These are phyloP conservation scores for Paraphoma sp. DNA, from an alignment of 2,329 filamentous ascomycete species.

Conservation along the genomic window DNA sequence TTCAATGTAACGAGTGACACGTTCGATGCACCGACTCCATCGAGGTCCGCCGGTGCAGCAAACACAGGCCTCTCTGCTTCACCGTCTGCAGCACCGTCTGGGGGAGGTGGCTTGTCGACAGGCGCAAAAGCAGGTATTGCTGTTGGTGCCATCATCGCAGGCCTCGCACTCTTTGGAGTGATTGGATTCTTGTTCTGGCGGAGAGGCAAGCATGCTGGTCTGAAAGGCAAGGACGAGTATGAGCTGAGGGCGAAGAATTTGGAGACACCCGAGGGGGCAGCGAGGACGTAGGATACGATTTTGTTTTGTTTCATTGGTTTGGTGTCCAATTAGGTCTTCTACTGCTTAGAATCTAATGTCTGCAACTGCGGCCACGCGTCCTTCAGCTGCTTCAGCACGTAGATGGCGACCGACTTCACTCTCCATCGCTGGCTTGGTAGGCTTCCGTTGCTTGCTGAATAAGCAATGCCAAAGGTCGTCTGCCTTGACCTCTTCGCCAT, in stretches of 20 bases:
- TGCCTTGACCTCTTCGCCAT: constrained; percentile 80
- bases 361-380: constrained; percentile 2
- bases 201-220: constrained; percentile 22
- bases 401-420: constrained; percentile 59
- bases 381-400: constrained; percentile 63
- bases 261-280: constrained; percentile 8
- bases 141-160: constrained; percentile 38
- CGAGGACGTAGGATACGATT: background rate
- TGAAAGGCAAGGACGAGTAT: constrained; percentile 31
- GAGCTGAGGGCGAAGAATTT: constrained; percentile 32
- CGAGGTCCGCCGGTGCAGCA: constrained; percentile 18
- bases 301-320: no score
- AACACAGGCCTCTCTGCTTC: constrained; percentile 30
- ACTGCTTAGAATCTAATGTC: background rate
- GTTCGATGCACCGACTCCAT: constrained; percentile 36
- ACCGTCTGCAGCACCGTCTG: constrained; percentile 13
- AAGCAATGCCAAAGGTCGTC: constrained; percentile 88
- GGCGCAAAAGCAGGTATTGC: constrained; percentile 55
- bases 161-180: constrained; percentile 23
- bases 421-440: constrained; percentile 48
- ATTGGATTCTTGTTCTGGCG: constrained; percentile 31
- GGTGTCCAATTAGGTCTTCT: no score
- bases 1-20: constrained; percentile 54
- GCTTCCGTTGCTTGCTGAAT: constrained; percentile 66
- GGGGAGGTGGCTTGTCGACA: constrained; percentile 39